Conservation (phyloP, 1,284 basidiomycete species). For the Moesziomyces sp. region DNA sequence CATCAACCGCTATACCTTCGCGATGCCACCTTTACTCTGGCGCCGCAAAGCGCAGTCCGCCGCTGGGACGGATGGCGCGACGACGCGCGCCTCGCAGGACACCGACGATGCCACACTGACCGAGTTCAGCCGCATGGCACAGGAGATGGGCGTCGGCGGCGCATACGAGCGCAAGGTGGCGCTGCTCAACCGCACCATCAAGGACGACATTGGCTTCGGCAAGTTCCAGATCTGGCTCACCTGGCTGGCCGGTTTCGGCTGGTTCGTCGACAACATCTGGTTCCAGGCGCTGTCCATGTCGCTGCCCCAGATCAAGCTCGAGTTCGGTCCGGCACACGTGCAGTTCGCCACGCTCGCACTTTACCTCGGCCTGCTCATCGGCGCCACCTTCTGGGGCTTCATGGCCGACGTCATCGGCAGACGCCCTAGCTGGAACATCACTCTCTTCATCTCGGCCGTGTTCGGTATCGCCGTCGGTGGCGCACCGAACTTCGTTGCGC, state of each 20-base stretch:
- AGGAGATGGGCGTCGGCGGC: constrained; percentile 56
- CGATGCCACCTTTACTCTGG: not conserved
- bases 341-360: constrained; percentile 70
- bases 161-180: constrained; percentile 60
- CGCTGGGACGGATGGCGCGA: not conserved
- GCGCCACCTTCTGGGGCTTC: constrained; percentile 73
- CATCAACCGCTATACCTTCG: not conserved
- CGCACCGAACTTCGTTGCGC: constrained; percentile 72
- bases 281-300: constrained; percentile 61
- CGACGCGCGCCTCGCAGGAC: constrained; percentile 16
- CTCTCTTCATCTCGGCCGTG: constrained; percentile 73
- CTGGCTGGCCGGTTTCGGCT: constrained; percentile 73
- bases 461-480: constrained; percentile 75
- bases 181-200: constrained; percentile 57
- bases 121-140: constrained; percentile 47
- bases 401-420: constrained; percentile 70
- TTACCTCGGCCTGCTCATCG: constrained; percentile 74
- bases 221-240: constrained; percentile 75
- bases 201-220: constrained; percentile 72
- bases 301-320: constrained; percentile 55
- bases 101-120: constrained; percentile 34
- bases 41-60: constrained; percentile 8
- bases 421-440: constrained; percentile 74
- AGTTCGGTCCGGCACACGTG: constrained; percentile 52
- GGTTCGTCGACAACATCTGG: constrained; percentile 70